Evolutionary conservation across 139 green algal genomes (phyloP).

Genomic region (Ettlia oleoabundans): DNA sequence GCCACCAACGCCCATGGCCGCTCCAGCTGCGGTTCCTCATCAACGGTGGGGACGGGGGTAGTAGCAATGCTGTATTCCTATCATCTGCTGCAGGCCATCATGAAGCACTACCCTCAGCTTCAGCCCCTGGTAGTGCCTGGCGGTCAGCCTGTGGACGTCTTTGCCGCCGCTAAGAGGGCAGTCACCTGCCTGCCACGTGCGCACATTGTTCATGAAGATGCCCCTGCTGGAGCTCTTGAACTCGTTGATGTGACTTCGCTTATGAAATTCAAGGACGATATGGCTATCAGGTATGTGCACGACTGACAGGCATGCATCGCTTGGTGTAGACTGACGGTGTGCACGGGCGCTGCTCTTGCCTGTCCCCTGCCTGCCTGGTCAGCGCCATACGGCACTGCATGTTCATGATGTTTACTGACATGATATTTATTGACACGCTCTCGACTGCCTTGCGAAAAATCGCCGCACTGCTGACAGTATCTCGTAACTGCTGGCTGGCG

Average conservation of each 20-base stretch:
- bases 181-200: constrained; percentile 45
- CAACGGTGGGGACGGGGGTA: background rate
- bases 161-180: constrained; percentile 15
- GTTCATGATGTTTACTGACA: too few species aligned
- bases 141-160: background rate
- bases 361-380: too few species aligned
- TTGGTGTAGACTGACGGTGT: background rate
- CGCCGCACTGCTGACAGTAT: background rate
- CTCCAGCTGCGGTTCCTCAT: background rate
- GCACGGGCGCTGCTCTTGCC: too few species aligned
- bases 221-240: constrained; percentile 39
- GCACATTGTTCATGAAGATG: constrained; percentile 39
- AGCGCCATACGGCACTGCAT: too few species aligned
- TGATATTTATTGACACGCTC: too few species aligned
- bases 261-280: constrained; percentile 60
- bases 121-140: constrained; percentile 29
- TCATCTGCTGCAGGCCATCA: constrained; percentile 36
- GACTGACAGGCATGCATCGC: background rate
- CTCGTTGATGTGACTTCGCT: constrained; percentile 52
- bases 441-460: too few species aligned
- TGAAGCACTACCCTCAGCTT: constrained; percentile 48
- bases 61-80: background rate
- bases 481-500: background rate
- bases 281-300: constrained; percentile 29
- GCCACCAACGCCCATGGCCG: background rate